Percentiles rank a stretch among this genome's conserved stretches.
Evolutionary conservation across 192 early-diverging fungal species (phyloP).

Genomic region (Coemansia sp.): DNA sequence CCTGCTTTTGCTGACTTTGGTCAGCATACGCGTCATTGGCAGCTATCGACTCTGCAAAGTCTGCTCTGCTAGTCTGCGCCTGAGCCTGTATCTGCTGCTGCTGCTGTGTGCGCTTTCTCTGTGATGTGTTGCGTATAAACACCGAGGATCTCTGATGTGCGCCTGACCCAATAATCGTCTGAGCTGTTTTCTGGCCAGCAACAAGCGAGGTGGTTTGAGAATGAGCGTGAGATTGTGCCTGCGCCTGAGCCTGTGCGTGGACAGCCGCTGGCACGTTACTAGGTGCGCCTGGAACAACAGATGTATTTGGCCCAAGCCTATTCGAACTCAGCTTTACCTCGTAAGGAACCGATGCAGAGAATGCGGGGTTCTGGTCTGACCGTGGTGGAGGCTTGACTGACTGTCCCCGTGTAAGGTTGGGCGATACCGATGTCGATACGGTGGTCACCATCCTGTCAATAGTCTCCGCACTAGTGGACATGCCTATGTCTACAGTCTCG

Average conservation of each 20-base stretch:
- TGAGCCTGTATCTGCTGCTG: neutral
- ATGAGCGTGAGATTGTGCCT: no score
- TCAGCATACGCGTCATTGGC: neutral
- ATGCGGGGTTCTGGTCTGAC: constrained; percentile 2
- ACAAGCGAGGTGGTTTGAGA: no score
- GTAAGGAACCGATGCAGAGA: constrained; percentile 36
- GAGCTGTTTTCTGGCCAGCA: no score
- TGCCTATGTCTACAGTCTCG: constrained; percentile 7
- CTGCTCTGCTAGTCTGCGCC: neutral
- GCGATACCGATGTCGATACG: constrained; percentile 35
- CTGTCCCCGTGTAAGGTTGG: constrained; percentile 28
- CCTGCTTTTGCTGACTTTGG: neutral
- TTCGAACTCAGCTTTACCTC: constrained; percentile 18
- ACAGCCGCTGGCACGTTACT: neutral
- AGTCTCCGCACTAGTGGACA: constrained; percentile 19
- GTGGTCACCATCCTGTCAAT: constrained; percentile 11
- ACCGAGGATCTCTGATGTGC: neutral
- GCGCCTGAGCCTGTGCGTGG: neutral
- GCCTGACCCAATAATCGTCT: neutral
- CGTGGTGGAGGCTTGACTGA: constrained; percentile 23
- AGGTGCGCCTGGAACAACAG: neutral
- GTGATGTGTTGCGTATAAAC: neutral
- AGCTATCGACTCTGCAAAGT: neutral
- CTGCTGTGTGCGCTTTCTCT: constrained; percentile 8
- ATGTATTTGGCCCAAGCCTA: neutral